Percentiles rank a stretch among this genome's conserved stretches.
Conservation (phyloP, 768 basidiomycete species). For the Tephrocybe sp. region DNA sequence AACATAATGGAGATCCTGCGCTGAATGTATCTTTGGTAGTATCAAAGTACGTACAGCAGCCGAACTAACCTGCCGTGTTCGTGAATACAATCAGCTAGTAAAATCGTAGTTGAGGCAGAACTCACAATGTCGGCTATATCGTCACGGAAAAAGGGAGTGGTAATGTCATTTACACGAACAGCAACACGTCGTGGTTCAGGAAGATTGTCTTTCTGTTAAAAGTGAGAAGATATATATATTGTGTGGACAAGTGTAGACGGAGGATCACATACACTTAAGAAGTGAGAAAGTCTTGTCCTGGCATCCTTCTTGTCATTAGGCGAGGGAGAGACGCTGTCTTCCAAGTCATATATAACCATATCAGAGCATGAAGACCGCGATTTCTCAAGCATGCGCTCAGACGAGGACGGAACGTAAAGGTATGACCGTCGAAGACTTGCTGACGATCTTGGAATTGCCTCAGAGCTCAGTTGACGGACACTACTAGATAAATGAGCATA, state of each 20-base stretch:
- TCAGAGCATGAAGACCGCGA: constrained; percentile 65
- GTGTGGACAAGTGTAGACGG: background rate
- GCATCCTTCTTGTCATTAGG: constrained; percentile 60
- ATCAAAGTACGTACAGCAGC: constrained; percentile 61
- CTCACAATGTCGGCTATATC: constrained; percentile 63
- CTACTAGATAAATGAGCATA: background rate
- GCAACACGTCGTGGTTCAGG: constrained; percentile 54
- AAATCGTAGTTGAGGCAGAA: constrained; percentile 1
- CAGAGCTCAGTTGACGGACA: constrained; percentile 5
- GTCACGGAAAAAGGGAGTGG: constrained; percentile 60
- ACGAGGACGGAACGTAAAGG: constrained; percentile 80
- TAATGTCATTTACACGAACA: constrained; percentile 67
- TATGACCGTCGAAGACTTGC: constrained; percentile 48
- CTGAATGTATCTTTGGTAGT: constrained; percentile 80
- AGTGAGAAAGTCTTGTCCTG: constrained; percentile 49
- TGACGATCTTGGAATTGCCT: background rate
- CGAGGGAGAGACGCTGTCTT: constrained; percentile 78
- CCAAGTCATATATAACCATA: constrained; percentile 82
- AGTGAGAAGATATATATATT: background rate
- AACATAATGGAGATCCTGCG: constrained; percentile 61
- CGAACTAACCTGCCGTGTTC: constrained; percentile 25
- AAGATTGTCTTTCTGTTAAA: constrained; percentile 27
- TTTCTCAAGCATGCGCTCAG: constrained; percentile 79
- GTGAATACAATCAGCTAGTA: background rate
- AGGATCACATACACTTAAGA: constrained; percentile 48